Evolutionary conservation across 2,329 filamentous ascomycete species (phyloP), one percentile per base, ranked within the genome.

Genomic region (Pestalotiopsis sp.): DNA sequence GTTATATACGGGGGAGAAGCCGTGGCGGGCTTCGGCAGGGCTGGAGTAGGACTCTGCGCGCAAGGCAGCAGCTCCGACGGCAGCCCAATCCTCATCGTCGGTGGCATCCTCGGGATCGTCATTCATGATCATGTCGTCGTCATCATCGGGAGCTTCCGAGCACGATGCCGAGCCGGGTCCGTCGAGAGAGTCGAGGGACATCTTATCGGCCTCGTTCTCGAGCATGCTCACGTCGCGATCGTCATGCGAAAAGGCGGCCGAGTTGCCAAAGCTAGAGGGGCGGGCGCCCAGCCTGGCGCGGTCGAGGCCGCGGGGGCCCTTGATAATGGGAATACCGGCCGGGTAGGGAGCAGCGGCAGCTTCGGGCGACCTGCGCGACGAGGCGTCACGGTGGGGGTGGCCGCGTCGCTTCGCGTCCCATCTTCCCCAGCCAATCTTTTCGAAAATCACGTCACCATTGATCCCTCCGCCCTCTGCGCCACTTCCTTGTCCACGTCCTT

Each of bases 341-440:
- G 82, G 80, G 73, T 84, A 84, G 31, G 81, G 82, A 39, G 80
- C 80, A 67, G 78, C 31, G 31, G 31, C 78, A 76, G 77, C 79
- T 77, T 71, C 73, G 75, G 83, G 78, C 79, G 84, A 78, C 73
- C 78, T 75, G 73, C 80, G 77, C 79, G 83, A 77, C 74, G 78
- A 70, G 58, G 76, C 72, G 69, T 83, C 78, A 71, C 85, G 83
- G 70, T 83, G 75, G 58, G 87, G 83, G 70, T 93, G 88, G 67
- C 91, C 93, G 75, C 90, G 90, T 78, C 89, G 87, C 78, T 90
- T 90, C 70, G 95, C 96, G 80, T 97, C 93, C 95, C 95, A 99
- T 73, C 94, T 90, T 69, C 96, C 96, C 95, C 95, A 98, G 77
- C 95, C 95, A 69, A 98, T 94, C 85, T 98, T 98, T 80, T 97